These are phyloP conservation scores for Monilinia fructicola DNA, from an alignment of 2,329 filamentous ascomycete genomes.

Conservation along the genomic window DNA sequence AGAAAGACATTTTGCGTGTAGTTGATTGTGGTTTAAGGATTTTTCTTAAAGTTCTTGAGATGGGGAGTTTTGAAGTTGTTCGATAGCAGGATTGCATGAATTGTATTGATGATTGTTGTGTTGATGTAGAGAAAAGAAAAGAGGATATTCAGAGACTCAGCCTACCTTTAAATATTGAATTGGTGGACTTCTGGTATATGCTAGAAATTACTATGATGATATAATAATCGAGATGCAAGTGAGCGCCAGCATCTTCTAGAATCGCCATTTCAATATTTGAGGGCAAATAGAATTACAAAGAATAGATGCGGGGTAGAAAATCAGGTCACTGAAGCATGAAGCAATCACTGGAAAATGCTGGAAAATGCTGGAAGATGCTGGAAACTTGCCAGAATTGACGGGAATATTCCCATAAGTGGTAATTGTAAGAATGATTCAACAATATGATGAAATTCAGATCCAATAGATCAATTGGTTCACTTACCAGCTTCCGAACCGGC, in stretches of 20 bases:
- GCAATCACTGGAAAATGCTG: slow-evolving; percentile 6
- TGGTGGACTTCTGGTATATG: slow-evolving; percentile 16
- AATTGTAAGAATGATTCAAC: not conserved
- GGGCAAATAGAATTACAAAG: slow-evolving; percentile 19
- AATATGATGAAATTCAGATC: not conserved
- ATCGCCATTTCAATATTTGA: not conserved
- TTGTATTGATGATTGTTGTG: slow-evolving; percentile 24
- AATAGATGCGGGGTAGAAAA: slow-evolving; percentile 5
- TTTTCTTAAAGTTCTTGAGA: slow-evolving; percentile 23
- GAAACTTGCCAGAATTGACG: slow-evolving; percentile 15
- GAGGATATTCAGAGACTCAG: not conserved
- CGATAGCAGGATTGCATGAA: slow-evolving; percentile 21
- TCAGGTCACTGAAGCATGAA: slow-evolving; percentile 13
- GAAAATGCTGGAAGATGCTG: slow-evolving; percentile 6
- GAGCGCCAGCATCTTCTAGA: slow-evolving; percentile 17
- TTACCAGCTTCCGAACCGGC: not conserved
- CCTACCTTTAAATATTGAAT: slow-evolving; percentile 22
- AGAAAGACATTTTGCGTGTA: slow-evolving; percentile 57
- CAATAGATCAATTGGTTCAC: not conserved
- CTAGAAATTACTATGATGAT: slow-evolving; percentile 17
- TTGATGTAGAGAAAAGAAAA: slow-evolving; percentile 20
- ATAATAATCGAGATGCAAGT: not conserved
- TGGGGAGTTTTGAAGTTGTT: slow-evolving; percentile 23
- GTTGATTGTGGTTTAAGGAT: slow-evolving; percentile 33
- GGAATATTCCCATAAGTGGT: not conserved